Evolutionary conservation across 2,329 filamentous ascomycete species (phyloP), one percentile per base, ranked within the genome.

Genomic region (Verticillium isaacii): DNA sequence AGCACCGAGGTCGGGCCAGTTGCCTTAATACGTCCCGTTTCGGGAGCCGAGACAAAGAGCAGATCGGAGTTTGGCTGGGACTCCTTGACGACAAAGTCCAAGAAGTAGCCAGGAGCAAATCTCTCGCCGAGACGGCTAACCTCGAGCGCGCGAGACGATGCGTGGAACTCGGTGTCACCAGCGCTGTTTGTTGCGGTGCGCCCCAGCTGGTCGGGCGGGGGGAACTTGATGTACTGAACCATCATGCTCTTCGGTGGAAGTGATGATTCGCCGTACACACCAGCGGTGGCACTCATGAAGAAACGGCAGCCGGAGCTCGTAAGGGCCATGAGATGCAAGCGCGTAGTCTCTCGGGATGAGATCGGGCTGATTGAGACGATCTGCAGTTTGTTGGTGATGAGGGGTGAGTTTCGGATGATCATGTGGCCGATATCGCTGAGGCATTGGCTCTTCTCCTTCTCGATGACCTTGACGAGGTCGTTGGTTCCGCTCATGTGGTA

Each of bases 161-260:
- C 68, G 68, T 85, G 80, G 11, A 82, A 72, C 1, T 75, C 68
- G 2, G 74, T 68, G 36, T 83, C 80, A n/a, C 68, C 68, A 14
- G 67, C 58, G 14, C 59, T 65, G 54, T 57, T 61, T 41, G n/a
- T 59, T 4, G 70, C 68, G 39, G 69, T 62, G 57, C 74, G 74
- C 5, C 66, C 68, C 19, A 67, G 74, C 64, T 66, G 75, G 62
- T 75, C 78, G 45, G 79, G 74, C 0, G 95, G 95, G 1, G 96
- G 95, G 63, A 97, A 96, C 72, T 95, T 96, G 75, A 99, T 92
- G 71, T 96, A 95, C 68, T 96, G 90, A n/a, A 97, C 88, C 74
- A 97, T 93, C 92, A 99, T 97, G 75, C 92, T 97, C 68, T 91
- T 93, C 0, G 95, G 93, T 0, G 91, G 88, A 62, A 82, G 74